phyloP scores from a whole-genome alignment of 192 early-diverging fungal species.

The Umbelopsis ramanniana region DNA sequence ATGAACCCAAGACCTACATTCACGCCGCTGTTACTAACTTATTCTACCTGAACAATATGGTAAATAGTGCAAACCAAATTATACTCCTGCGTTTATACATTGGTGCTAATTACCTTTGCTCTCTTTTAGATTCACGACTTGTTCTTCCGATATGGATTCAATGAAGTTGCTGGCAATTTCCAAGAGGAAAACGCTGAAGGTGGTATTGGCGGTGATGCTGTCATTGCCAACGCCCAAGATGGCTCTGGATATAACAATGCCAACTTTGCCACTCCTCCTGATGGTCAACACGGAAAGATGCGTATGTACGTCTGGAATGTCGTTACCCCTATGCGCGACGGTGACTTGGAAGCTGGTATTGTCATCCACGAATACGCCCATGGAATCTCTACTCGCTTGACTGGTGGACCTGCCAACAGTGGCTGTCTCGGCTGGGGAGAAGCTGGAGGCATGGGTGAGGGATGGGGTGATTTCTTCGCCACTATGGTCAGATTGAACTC shows the following conservation, averaged over 20 bases:
- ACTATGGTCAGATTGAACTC: slow-evolving; percentile 74
- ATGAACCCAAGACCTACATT: slow-evolving; percentile 71
- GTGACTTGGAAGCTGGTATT: slow-evolving; percentile 90
- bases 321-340: slow-evolving; percentile 75
- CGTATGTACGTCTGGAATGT: slow-evolving; percentile 95
- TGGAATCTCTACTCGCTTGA: slow-evolving; percentile 89
- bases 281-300: slow-evolving; percentile 90
- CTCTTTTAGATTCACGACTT: slow-evolving; percentile 81
- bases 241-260: slow-evolving; percentile 92
- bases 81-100: neutral
- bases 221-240: slow-evolving; percentile 93
- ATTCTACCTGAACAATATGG: slow-evolving; percentile 91
- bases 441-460: slow-evolving; percentile 93
- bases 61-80: slow-evolving; percentile 8
- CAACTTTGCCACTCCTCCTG: slow-evolving; percentile 95
- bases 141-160: slow-evolving; percentile 88
- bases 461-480: slow-evolving; percentile 94
- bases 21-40: slow-evolving; percentile 84
- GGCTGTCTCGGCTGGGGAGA: slow-evolving; percentile 89
- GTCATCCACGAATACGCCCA: slow-evolving; percentile 95
- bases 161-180: slow-evolving; percentile 92
- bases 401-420: slow-evolving; percentile 89
- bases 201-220: slow-evolving; percentile 81
- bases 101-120: neutral
- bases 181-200: slow-evolving; percentile 87